phyloP scores from a whole-genome alignment of 805 yeast species.

The Starmerella khaoyaiensis region DNA sequence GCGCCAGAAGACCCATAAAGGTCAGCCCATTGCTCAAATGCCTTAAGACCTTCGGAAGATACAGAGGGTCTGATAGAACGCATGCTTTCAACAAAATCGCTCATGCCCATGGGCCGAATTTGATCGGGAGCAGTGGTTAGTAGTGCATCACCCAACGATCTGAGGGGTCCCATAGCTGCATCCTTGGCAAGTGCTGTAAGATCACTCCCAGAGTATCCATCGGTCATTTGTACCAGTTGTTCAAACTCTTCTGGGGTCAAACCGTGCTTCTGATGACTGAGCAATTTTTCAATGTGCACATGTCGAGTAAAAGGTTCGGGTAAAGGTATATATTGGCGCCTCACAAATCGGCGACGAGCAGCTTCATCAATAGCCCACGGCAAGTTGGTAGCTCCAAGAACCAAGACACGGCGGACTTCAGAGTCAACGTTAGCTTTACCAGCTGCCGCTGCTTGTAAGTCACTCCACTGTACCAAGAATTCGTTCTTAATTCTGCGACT shows the following conservation, averaged over 20 bases:
- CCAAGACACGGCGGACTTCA: constrained; percentile 56
- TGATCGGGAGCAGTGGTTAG: constrained; percentile 54
- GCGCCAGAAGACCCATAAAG: constrained; percentile 83
- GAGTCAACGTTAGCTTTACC: constrained; percentile 44
- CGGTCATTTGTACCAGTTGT: constrained; percentile 50
- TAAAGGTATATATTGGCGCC: constrained; percentile 84
- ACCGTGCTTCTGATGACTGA: constrained; percentile 60
- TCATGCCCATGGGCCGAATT: constrained; percentile 60
- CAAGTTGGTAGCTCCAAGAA: constrained; percentile 85
- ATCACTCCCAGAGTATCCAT: constrained; percentile 86
- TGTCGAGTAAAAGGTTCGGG: constrained; percentile 78
- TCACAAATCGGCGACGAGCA: constrained; percentile 82
- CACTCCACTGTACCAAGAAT: constrained; percentile 89
- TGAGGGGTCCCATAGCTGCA: constrained; percentile 94
- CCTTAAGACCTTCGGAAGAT: constrained; percentile 59
- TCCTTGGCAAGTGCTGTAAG: constrained; percentile 88
- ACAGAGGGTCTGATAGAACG: constrained; percentile 79
- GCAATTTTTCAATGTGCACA: constrained; percentile 53
- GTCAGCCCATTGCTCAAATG: constrained; percentile 81
- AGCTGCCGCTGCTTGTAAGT: constrained; percentile 75
- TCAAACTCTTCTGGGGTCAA: constrained; percentile 51
- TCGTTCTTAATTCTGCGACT: constrained; percentile 84
- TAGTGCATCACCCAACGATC: constrained; percentile 77
- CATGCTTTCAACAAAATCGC: constrained; percentile 66
- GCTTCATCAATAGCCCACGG: constrained; percentile 98